phyloP scores from a whole-genome alignment of 2,329 filamentous ascomycete genomes.

The Colletotrichum eremochloae region DNA sequence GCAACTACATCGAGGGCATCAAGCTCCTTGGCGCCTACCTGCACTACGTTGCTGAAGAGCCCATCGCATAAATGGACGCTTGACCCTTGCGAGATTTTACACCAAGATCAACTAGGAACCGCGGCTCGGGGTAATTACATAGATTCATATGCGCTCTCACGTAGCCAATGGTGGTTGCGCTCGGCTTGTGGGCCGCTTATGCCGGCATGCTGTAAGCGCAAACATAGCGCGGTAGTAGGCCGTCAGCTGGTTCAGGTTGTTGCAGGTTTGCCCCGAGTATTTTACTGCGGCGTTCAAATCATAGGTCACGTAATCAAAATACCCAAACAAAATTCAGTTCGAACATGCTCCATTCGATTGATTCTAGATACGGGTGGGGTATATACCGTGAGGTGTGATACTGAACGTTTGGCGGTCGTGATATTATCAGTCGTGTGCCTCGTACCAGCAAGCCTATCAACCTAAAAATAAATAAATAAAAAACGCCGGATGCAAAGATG shows the following conservation, averaged over 20 bases:
- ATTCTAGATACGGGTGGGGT: conserved; percentile 28
- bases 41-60: conserved; percentile 95
- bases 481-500: conserved; percentile 21
- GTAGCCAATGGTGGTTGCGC: conserved; percentile 3
- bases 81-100: neutral
- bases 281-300: neutral
- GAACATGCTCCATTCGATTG: conserved; percentile 11
- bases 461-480: neutral
- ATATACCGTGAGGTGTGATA: conserved; percentile 26
- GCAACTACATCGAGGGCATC: conserved; percentile 98
- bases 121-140: neutral
- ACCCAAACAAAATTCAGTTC: conserved; percentile 28
- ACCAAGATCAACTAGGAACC: neutral
- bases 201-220: conserved; percentile 1
- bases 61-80: conserved; percentile 57
- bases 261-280: neutral
- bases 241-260: neutral
- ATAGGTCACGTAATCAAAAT: conserved; percentile 34
- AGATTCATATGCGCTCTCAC: neutral
- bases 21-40: conserved; percentile 96
- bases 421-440: neutral
- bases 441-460: neutral
- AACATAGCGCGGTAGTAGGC: neutral
- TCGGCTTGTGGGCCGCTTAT: conserved; percentile 19
- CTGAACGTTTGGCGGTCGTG: conserved; percentile 13